Percentiles rank a stretch among this genome's conserved stretches.
These are phyloP conservation scores for Hypoxylon trugodes DNA, from an alignment of 495 filamentous ascomycete species.

Conservation along the genomic window DNA sequence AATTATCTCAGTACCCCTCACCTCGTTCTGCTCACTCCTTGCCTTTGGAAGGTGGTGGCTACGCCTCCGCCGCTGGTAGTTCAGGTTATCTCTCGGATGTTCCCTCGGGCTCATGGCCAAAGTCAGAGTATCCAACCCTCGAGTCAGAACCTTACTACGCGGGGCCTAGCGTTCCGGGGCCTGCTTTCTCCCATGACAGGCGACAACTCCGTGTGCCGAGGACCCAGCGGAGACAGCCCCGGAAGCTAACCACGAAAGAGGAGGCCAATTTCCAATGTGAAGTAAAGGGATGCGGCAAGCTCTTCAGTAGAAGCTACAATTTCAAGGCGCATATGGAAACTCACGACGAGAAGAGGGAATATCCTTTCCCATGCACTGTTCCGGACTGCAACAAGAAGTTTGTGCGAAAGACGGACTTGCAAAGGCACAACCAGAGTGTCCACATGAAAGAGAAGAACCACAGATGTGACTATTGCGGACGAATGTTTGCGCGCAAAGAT, in stretches of 20 bases:
- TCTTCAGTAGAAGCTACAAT: constrained; percentile 90
- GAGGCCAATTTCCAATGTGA: constrained; percentile 81
- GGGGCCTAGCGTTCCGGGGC: constrained; percentile 34
- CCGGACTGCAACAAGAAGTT: constrained; percentile 76
- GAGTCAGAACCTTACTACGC: constrained; percentile 54
- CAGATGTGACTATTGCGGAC: constrained; percentile 74
- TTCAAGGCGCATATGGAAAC: constrained; percentile 90
- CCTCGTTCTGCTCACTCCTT: constrained; percentile 55
- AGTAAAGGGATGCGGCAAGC: constrained; percentile 73
- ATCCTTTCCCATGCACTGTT: constrained; percentile 72
- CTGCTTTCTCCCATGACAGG: constrained; percentile 45
- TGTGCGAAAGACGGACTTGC: constrained; percentile 84
- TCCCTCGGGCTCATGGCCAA: constrained; percentile 57
- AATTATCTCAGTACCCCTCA: constrained; percentile 58
- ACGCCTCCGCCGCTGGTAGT: constrained; percentile 46
- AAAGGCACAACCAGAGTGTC: constrained; percentile 83
- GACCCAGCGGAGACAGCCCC: constrained; percentile 53
- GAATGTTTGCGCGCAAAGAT: constrained; percentile 81
- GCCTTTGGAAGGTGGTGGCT: constrained; percentile 48
- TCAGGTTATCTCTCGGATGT: constrained; percentile 60
- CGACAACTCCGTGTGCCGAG: constrained; percentile 50
- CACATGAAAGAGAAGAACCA: constrained; percentile 79
- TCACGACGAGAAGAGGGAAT: constrained; percentile 79
- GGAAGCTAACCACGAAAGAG: constrained; percentile 72
- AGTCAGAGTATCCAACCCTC: constrained; percentile 54